These are phyloP conservation scores for Solanum clarkiae DNA, from an alignment of 257 asterid species.

Conservation along the genomic window DNA sequence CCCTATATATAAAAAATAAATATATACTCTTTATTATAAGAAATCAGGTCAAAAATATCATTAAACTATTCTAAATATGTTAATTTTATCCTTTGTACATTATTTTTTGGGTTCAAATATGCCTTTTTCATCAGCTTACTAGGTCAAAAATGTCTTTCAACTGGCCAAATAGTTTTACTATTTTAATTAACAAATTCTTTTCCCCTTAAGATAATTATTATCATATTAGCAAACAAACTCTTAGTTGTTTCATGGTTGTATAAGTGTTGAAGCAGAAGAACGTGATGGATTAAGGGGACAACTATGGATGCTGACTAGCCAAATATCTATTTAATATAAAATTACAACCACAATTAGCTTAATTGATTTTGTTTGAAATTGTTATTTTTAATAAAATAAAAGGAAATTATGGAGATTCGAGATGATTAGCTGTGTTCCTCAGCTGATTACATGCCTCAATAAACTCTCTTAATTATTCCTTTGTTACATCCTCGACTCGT, in stretches of 20 bases:
- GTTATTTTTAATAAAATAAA: not conserved
- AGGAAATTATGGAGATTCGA: conserved; percentile 4
- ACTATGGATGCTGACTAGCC: not conserved
- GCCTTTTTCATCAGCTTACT: not conserved
- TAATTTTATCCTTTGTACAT: not conserved
- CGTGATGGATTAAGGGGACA: conserved; percentile 1
- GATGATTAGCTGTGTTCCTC: not conserved
- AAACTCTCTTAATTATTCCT: conserved; percentile 1
- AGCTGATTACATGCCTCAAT: not conserved
- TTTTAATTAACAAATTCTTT: too few relatives aligned
- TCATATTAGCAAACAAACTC: not conserved
- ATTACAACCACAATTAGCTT: not conserved
- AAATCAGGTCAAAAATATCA: not conserved
- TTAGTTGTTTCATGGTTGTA: not conserved
- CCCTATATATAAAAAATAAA: not conserved
- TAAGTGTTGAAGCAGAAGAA: not conserved
- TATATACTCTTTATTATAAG: not conserved
- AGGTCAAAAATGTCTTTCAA: too few relatives aligned
- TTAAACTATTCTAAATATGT: not conserved
- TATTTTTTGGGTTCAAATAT: not conserved
- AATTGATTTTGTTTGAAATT: not conserved
- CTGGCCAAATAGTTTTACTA: too few relatives aligned
- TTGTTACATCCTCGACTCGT: conserved; percentile 5
- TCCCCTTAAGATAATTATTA: not conserved
- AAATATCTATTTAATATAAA: not conserved